Evolutionary conservation across 2,329 filamentous ascomycete species (phyloP), one percentile per base, ranked within the genome.

Genomic region (Ceratocystis colombiana): DNA sequence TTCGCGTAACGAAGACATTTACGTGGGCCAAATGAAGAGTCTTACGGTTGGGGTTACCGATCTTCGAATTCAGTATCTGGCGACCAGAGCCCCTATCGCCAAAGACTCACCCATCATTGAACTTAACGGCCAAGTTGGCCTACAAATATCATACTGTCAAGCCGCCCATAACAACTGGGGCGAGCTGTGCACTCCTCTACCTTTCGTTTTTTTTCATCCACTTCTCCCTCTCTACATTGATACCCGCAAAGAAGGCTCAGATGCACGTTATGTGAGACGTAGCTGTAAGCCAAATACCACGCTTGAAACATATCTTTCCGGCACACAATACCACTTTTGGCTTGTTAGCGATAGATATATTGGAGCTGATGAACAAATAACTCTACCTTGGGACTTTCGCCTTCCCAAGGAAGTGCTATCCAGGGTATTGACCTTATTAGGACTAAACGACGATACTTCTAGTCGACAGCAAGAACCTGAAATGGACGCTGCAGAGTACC

Each of bases 281-380:
- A 97, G 94, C 72, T 99, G 94, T 77, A 85, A 84, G 68, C 90
- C 94, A 1, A 99, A 97, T 72, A 85, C 94, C n/a, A 82, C 84
- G 41, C 79, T 97, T 71, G 92, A 94, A 73, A 95, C 92, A 0
- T 89, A 91, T 70, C 83, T 96, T 61, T 89, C 89, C 1, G 86
- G 85, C 61, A 82, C 83, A 2, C 86, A 85, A 0, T 96, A 93
- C 72, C 90, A 94, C 73, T 96, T 97, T 74, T 96, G 93, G 83
- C 87, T 96, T 69, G 85, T 96, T 68, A 91, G 90, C 71, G 89
- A 89, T 71, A 83, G 88, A 64, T 81, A 87, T 46, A 91, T 97
- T 66, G 76, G 81, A 17, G 79, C 84, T 0, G 79, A 81, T 50
- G 84, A 86, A 71, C 83, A 85, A 71, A 84, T 83, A 71, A 89